Evolutionary conservation across 164 flowering plant genomes (phyloP).

Genomic region (Stephania japonica): DNA sequence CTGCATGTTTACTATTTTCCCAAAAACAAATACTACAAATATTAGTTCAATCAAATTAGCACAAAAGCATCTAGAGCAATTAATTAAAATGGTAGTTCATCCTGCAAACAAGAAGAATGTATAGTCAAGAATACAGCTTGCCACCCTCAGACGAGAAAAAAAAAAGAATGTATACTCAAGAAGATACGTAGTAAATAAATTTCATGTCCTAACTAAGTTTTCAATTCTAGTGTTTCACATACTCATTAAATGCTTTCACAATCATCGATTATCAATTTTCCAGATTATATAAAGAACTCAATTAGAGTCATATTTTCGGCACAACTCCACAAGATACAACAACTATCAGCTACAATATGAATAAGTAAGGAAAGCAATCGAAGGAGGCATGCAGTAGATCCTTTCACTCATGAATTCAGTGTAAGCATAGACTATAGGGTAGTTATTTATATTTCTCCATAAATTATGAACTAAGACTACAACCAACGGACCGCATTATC

Average conservation of each 20-base stretch:
- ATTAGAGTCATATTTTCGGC: background rate
- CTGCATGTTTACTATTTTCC: background rate
- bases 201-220: too few relatives aligned
- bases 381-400: too few relatives aligned
- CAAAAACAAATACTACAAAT: background rate
- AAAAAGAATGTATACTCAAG: background rate
- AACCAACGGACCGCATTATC: background rate
- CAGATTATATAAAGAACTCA: background rate
- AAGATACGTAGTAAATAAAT: background rate
- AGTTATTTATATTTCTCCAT: background rate
- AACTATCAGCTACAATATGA: background rate
- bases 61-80: background rate
- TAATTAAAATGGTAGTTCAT: background rate
- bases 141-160: too few relatives aligned
- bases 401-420: background rate
- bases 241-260: background rate
- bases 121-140: too few relatives aligned
- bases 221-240: too few relatives aligned
- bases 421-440: background rate
- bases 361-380: background rate
- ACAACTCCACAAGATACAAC: background rate
- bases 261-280: background rate
- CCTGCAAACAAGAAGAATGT: background rate
- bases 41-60: background rate
- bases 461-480: background rate